phyloP scores from a whole-genome alignment of 139 green algal species.

The Coelastrella sp. region DNA sequence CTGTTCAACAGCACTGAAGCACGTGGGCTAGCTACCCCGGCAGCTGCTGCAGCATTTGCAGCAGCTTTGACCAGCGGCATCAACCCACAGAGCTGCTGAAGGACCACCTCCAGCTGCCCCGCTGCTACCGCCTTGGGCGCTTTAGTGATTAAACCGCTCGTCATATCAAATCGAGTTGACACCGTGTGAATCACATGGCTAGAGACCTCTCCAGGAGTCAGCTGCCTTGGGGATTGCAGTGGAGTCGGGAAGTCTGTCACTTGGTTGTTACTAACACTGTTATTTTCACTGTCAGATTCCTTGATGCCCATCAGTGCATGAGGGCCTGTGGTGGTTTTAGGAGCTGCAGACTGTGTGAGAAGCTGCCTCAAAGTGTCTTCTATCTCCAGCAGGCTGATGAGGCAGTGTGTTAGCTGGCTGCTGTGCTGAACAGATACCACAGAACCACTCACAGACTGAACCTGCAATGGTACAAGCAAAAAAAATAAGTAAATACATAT shows the following conservation, averaged over 20 bases:
- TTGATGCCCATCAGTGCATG: background rate
- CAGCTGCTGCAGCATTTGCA: background rate
- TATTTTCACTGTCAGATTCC: too few species aligned
- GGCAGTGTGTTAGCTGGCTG: conserved; percentile 1
- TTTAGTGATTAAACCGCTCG: background rate
- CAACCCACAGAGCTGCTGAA: conserved; percentile 10
- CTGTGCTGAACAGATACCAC: conserved; percentile 4
- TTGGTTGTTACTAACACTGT: background rate
- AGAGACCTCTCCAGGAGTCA: background rate
- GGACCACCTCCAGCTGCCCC: background rate
- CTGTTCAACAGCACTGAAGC: background rate
- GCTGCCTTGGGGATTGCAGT: background rate
- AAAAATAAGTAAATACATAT: background rate
- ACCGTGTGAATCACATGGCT: conserved; percentile 17
- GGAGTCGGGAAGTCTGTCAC: background rate
- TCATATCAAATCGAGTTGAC: conserved; percentile 9
- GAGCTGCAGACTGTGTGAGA: conserved; percentile 1
- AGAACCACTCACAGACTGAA: background rate
- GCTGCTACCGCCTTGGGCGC: background rate
- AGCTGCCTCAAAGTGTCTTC: conserved; percentile 25
- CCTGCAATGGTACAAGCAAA: background rate
- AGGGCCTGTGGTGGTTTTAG: background rate
- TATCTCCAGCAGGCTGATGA: background rate
- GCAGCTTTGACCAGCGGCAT: background rate
- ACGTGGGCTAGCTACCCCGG: background rate